These are phyloP conservation scores for Coccomyxa sp. DNA, from an alignment of 139 green algal species.

Conservation along the genomic window DNA sequence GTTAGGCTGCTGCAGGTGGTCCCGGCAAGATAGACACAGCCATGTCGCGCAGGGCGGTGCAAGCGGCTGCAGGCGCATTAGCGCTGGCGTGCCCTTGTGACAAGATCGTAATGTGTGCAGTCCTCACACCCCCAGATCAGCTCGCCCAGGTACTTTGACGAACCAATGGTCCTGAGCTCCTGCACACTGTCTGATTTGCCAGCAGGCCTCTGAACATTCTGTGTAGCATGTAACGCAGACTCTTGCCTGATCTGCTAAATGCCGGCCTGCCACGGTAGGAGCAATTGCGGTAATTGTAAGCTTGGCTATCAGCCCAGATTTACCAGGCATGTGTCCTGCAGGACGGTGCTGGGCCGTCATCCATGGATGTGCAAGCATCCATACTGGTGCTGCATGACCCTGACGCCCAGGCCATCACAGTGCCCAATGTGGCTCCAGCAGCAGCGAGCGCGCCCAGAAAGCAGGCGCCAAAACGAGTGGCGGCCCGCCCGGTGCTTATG, in stretches of 20 bases:
- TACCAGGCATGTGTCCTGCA: conserved; percentile 1
- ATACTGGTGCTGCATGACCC: conserved; percentile 38
- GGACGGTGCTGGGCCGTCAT: conserved; percentile 2
- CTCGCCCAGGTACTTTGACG: neutral
- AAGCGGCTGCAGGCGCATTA: conserved; percentile 45
- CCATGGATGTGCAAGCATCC: conserved; percentile 38
- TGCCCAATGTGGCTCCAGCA: neutral
- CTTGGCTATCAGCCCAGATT: too few relatives aligned
- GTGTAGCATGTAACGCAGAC: too few relatives aligned
- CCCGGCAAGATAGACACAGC: too few relatives aligned
- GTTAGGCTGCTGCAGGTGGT: too few relatives aligned
- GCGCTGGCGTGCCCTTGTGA: conserved; percentile 45
- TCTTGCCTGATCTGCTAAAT: too few relatives aligned
- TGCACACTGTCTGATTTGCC: too few relatives aligned
- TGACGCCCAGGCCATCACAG: neutral
- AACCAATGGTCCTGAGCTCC: too few relatives aligned
- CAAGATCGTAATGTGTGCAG: conserved; percentile 69
- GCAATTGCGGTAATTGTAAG: too few relatives aligned
- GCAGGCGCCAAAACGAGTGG: neutral
- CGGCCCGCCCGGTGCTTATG: conserved; percentile 8
- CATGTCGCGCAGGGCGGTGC: conserved; percentile 25
- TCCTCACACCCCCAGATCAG: neutral
- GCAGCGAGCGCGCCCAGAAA: neutral
- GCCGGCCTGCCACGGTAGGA: too few relatives aligned
- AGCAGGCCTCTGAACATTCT: too few relatives aligned